Evolutionary conservation across 345 rosid species (phyloP).

Genomic region (Rhodamnia argentea): DNA sequence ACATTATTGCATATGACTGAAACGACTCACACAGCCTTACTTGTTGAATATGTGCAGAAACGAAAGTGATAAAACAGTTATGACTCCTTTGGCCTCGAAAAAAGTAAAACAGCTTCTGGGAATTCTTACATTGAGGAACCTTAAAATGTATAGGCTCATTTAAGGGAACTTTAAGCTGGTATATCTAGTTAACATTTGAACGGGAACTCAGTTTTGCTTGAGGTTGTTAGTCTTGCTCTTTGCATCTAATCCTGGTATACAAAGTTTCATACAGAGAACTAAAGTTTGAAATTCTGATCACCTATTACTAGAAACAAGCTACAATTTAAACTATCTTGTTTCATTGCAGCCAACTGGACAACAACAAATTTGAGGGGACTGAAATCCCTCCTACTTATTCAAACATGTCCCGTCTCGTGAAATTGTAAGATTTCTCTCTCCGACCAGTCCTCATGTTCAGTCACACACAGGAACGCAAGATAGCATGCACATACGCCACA

Average conservation of each 20-base stretch:
- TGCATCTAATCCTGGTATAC: neutral
- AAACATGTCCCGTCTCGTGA: conserved; percentile 66
- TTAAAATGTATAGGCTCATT: neutral
- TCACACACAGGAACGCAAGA: too few relatives aligned
- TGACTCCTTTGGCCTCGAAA: neutral
- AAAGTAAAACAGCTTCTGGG: neutral
- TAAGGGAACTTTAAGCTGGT: neutral
- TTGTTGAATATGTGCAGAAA: neutral
- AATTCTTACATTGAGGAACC: neutral
- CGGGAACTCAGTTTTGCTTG: neutral
- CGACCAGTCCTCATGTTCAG: neutral
- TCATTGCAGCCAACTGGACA: conserved; percentile 81
- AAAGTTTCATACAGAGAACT: neutral
- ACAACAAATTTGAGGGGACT: conserved; percentile 76
- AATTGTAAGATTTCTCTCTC: conserved; percentile 53
- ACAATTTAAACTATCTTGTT: neutral
- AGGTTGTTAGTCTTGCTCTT: neutral
- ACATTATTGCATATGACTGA: neutral
- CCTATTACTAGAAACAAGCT: neutral
- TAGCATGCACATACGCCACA: neutral
- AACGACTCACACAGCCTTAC: neutral
- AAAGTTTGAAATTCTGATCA: neutral
- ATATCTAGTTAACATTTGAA: neutral
- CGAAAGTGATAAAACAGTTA: neutral
- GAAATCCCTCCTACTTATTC: conserved; percentile 62